Evolutionary conservation across 2,329 filamentous ascomycete genomes (phyloP), one percentile per base, ranked within the genome.

Genomic region (Alternaria triticimaculans): DNA sequence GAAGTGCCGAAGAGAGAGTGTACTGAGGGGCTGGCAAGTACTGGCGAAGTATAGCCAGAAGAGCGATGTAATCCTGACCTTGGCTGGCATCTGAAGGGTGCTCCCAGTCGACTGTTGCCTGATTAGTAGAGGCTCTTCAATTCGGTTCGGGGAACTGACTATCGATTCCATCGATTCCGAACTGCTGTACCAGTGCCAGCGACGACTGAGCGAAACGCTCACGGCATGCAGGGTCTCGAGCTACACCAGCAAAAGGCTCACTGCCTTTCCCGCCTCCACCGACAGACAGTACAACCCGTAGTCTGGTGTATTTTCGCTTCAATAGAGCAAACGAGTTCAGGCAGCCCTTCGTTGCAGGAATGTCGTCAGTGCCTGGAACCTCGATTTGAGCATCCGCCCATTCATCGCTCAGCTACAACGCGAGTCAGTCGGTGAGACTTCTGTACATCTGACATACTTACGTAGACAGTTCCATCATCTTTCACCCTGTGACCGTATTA

Each of bases 231-330:
- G 87, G 84, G 75, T 85, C 87, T 45, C 85, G 84, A 21, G 92
- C 91, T 49, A 94, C 89, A 20, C 83, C 77, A 6, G 91, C 87
- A 71, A 93, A 95, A 55, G 88, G 85, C 66, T 89, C 86, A 65
- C 87, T 88, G 6, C 90, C 90, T 67, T 83, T 82, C 23, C 86
- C 87, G 10, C 92, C 92, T 6, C 92, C 92, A 18, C 92, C 92
- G 63, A 96, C 86, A 3, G 92, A 95, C 25, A 96, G 82, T 14
- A 95, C 85, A n/a, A 94, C 87, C 70, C 90, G 90, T 58, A 96
- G 83, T 74, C 91, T 87, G 30, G 86, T 86, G 74, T 94, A 89
- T 69, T 88, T 86, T 68, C 87, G 84, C 79, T 94, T 95, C 66
- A 94, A 84, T 66, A 89, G 85, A 79, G 89, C 89, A 72, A 95